phyloP scores from a whole-genome alignment of 257 asterid species.

The Phtheirospermum japonicum region DNA sequence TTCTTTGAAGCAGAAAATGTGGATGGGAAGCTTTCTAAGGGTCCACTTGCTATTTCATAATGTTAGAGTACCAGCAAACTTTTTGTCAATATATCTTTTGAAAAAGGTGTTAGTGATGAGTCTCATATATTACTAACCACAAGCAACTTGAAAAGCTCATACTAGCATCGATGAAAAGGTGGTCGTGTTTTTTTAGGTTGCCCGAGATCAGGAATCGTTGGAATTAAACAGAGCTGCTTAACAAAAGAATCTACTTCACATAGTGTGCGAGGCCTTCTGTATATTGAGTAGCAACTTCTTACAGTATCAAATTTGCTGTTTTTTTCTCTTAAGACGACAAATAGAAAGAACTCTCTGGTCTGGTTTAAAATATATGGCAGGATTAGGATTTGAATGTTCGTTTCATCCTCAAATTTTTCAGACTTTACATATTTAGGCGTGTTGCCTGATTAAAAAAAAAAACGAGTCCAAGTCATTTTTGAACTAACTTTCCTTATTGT shows the following conservation, averaged over 20 bases:
- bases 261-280: background rate
- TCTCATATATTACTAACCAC: background rate
- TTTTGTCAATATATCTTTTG: background rate
- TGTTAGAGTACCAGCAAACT: no score
- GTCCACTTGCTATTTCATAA: no score
- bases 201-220: background rate
- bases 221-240: background rate
- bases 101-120: background rate
- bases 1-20: background rate
- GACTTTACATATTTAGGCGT: background rate
- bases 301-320: background rate
- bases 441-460: no score
- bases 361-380: background rate
- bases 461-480: no score
- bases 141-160: background rate
- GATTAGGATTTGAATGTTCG: background rate
- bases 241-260: background rate
- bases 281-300: background rate
- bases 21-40: background rate
- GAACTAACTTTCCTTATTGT: conserved; percentile 5
- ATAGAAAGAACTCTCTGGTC: background rate
- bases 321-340: background rate
- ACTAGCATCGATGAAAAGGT: background rate
- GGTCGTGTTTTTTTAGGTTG: background rate
- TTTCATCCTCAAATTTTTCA: background rate